These are phyloP conservation scores for Claviceps sorghi DNA, from an alignment of 2,329 filamentous ascomycete species.

Conservation along the genomic window DNA sequence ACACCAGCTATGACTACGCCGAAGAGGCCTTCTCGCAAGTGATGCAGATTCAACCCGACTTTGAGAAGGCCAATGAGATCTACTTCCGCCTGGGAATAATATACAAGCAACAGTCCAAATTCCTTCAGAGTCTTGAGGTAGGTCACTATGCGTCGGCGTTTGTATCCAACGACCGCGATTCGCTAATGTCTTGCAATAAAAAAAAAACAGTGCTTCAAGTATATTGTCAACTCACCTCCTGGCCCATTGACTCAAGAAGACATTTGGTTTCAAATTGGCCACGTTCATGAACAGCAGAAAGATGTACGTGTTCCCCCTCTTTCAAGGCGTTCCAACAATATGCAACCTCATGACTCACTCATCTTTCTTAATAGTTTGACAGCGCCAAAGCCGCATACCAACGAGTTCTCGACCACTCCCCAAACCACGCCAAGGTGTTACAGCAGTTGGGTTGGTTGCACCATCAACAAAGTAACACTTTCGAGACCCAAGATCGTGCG, in stretches of 20 bases:
- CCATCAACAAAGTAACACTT: constrained; percentile 87
- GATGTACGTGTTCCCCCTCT: constrained; percentile 52
- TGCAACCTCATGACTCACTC: constrained; percentile 20
- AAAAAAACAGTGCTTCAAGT: constrained; percentile 75
- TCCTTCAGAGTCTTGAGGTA: constrained; percentile 80
- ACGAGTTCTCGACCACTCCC: constrained; percentile 84
- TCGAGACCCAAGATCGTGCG: constrained; percentile 83
- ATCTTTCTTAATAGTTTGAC: constrained; percentile 55
- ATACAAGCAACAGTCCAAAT: constrained; percentile 97
- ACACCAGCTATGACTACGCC: constrained; percentile 90
- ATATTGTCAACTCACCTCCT: constrained; percentile 87
- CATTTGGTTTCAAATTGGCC: constrained; percentile 99
- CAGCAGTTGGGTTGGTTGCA: constrained; percentile 97
- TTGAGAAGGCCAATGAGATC: constrained; percentile 98
- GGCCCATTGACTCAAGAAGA: constrained; percentile 90
- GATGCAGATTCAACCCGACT: constrained; percentile 95
- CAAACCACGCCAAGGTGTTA: constrained; percentile 92
- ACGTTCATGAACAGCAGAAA: constrained; percentile 97
- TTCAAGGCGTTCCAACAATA: background rate
- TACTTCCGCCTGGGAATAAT: constrained; percentile 99
- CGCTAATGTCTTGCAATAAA: background rate
- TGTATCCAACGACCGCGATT: background rate
- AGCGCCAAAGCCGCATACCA: constrained; percentile 84
- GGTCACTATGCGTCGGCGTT: constrained; percentile 12
- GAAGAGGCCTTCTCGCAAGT: constrained; percentile 97